phyloP scores from a whole-genome alignment of 73 alveolate species.

The Paramecium biaurelia region DNA sequence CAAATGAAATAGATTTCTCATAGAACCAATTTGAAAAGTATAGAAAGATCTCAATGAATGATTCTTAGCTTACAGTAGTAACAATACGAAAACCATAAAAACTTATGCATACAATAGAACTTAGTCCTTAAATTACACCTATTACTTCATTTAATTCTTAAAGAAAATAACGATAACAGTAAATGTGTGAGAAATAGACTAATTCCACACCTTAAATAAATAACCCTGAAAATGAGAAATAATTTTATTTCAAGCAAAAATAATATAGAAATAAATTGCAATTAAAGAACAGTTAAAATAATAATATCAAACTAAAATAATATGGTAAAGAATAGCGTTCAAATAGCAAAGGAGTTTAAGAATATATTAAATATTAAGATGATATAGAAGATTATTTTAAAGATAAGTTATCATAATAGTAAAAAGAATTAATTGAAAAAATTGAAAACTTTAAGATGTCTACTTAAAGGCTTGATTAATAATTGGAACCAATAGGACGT shows the following conservation, averaged over 20 bases:
- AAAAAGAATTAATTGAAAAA: background rate
- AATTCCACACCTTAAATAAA: background rate
- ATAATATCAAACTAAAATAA: background rate
- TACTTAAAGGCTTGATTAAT: background rate
- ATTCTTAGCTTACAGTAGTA: background rate
- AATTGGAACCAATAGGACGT: background rate
- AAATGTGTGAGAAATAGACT: background rate
- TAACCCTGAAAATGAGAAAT: background rate
- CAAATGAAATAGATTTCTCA: background rate
- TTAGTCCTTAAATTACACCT: background rate
- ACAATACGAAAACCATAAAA: background rate
- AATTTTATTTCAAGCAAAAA: background rate
- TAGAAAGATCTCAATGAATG: background rate
- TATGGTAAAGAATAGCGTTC: background rate
- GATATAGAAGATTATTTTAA: background rate
- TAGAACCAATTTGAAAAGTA: background rate
- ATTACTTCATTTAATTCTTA: background rate
- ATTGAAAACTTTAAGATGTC: background rate
- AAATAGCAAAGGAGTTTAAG: background rate
- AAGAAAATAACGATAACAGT: background rate
- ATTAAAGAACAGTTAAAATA: background rate
- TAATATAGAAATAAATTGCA: background rate
- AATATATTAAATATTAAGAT: background rate
- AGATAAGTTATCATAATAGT: background rate
- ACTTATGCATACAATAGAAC: constrained; percentile 8